These are phyloP conservation scores for Cotoneaster glaucophyllus DNA, from an alignment of 306 rosid genomes.

Conservation along the genomic window DNA sequence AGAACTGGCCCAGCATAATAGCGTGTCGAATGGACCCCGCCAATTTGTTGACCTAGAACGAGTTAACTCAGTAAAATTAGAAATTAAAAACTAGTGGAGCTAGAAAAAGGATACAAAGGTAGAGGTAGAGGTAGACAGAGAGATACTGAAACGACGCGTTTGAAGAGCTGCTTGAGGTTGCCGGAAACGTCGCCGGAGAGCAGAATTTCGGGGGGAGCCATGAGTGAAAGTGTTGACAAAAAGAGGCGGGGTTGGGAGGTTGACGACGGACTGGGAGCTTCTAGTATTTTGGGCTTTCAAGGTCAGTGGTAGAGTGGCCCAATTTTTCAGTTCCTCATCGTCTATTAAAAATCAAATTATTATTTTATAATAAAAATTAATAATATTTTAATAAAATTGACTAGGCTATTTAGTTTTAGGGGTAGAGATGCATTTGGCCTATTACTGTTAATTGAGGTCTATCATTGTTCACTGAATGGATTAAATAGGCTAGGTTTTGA, in stretches of 20 bases:
- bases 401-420: too few relatives aligned
- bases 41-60: slow-evolving; percentile 73
- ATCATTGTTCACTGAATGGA: too few relatives aligned
- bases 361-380: too few relatives aligned
- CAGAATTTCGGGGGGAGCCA: slow-evolving; percentile 79
- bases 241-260: slow-evolving; percentile 5
- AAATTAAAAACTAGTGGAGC: slow-evolving; percentile 7
- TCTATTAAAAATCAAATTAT: too few relatives aligned
- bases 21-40: slow-evolving; percentile 96
- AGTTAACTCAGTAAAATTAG: slow-evolving; percentile 14
- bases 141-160: slow-evolving; percentile 71
- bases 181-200: slow-evolving; percentile 89
- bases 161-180: slow-evolving; percentile 76
- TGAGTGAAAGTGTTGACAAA: slow-evolving; percentile 9
- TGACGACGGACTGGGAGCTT: background rate
- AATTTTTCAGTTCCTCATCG: background rate
- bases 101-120: background rate
- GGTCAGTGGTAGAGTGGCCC: background rate
- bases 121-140: slow-evolving; percentile 10
- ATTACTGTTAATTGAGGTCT: too few relatives aligned
- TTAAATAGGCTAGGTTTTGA: too few relatives aligned
- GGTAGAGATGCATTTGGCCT: too few relatives aligned
- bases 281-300: background rate
- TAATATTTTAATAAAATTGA: too few relatives aligned
- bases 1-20: slow-evolving; percentile 87